Evolutionary conservation across 2,329 filamentous ascomycete species (phyloP), one percentile per base, ranked within the genome.

Genomic region (Tolypocladium inflatum): DNA sequence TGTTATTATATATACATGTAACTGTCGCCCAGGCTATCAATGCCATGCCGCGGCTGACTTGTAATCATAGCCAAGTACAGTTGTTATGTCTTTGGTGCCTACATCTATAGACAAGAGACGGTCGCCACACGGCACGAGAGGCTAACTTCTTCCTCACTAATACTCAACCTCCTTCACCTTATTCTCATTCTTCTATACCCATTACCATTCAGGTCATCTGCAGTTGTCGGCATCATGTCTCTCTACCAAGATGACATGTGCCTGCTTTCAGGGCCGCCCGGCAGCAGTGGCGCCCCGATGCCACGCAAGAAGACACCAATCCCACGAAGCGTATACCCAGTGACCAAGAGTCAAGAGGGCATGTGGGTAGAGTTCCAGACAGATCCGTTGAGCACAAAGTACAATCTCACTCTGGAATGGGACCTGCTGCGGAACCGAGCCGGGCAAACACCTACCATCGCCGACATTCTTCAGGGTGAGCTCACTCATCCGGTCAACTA

Each of bases 301-400:
- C 10, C 38, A 5, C 9, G 6, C 11, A n/a, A 30, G 23, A 17
- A 21, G 38, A 26, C 45, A 13, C 37, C 45, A 26, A 45, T 53
- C 7, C 55, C 55, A 17, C 19, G 4, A 42, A 35, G 52, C 19
- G 48, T 55, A 30, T 60, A 55, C 21, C 57, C 59, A 15, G 42
- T 60, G 41, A 57, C 59, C 17, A 60, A 59, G 53, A 59, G 59
- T 11, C 59, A 60, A 48, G 57, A 57, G n/a, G 59, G 55, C 26
- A 59, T 60, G 54, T 60, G 59, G 59, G 35, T 43, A 19, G 59
- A 60, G 43, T 60, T 56, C 6, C 55, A 57, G 19, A 52, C 39
- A 11, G 55, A 55, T 23, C 57, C 59, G 2, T 21, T 26, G 37
- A 55, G 59, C 39, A 60, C 59, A 53, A 59, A 60, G 41, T 60